Evolutionary conservation across 169 alveolate genomes (phyloP), one percentile per base, ranked within the genome.

Genomic region (Besnoitia besnoiti): DNA sequence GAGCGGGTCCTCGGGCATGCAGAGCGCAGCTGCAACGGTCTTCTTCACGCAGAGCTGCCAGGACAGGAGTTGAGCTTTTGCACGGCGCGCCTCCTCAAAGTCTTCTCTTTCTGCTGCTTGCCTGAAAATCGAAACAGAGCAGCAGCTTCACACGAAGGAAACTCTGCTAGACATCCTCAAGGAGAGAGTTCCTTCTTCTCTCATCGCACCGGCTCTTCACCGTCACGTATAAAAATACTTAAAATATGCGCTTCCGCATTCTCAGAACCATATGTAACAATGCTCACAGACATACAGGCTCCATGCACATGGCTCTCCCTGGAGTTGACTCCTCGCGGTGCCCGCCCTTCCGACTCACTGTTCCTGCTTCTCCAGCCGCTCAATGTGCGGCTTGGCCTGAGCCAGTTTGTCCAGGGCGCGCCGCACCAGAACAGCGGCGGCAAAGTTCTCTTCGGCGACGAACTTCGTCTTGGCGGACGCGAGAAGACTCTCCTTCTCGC

Each of bases 41-140:
- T 77, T 77, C 87, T 77, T 77, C 40, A 77, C 40, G 30, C 87
- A 77, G 40, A 77, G 87, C 47, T 77, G 87, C 87, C 59, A 37
- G 21, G 61, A 3, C 10, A 77, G 40, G 30, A 77, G 87, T 27
- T 77, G 30, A 3, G n/a, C 40, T 55, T 77, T 77, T 55, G 40
- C 37, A 51, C 12, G 3, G n/a, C 44, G 19, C 21, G 87, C 87
- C 59, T 40, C 59, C 55, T 77, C 87, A 24, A 77, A 77, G 33
- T 30, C 87, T 44, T 77, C 87, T 24, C 55, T 19, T 0, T 35
- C 59, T 27, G 55, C 87, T 16, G 87, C 87, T 39, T 37, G 59
- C 19, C 87, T 77, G 87, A 12, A 4, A 40, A 5, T 33, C 33
- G 80, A 67, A 67, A 67, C 16, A 67, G 80, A 67, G 40, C 37